These are phyloP conservation scores for Trichoderma erinaceum DNA, from an alignment of 495 filamentous ascomycete species.

Conservation along the genomic window DNA sequence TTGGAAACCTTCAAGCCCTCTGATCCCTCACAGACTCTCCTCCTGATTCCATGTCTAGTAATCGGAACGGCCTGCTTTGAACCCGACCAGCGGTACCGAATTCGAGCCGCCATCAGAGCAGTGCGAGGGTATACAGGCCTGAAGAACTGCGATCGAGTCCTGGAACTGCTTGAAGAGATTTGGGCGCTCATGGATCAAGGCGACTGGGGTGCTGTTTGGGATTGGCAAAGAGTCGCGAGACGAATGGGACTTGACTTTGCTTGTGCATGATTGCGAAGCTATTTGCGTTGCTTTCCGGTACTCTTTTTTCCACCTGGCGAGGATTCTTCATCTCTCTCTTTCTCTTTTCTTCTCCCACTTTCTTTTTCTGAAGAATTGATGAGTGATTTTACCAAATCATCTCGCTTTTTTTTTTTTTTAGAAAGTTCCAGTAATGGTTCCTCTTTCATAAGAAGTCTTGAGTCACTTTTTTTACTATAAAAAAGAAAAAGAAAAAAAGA, in stretches of 20 bases:
- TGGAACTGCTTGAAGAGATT: constrained; percentile 67
- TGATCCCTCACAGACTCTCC: constrained; percentile 61
- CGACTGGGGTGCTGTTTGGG: constrained; percentile 70
- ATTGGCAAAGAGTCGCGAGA: constrained; percentile 80
- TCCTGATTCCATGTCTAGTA: constrained; percentile 83
- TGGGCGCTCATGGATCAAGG: constrained; percentile 78
- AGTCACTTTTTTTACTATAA: neutral
- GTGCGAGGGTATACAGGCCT: constrained; percentile 73
- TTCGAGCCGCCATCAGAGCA: constrained; percentile 60
- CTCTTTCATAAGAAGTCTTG: neutral
- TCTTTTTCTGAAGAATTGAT: neutral
- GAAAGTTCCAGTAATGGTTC: neutral
- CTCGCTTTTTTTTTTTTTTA: constrained; percentile 2
- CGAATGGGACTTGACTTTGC: constrained; percentile 78
- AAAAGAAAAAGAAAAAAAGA: neutral
- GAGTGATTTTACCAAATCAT: neutral
- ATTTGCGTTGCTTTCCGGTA: neutral
- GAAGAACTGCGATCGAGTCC: constrained; percentile 71
- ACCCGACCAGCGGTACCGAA: constrained; percentile 58
- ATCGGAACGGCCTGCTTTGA: constrained; percentile 83
- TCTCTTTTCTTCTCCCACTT: neutral
- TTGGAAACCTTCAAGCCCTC: constrained; percentile 54
- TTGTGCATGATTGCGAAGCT: constrained; percentile 28
- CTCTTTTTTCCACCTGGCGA: neutral
- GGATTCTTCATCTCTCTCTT: neutral